Percentiles rank a stretch among this genome's conserved stretches.
phyloP scores from a whole-genome alignment of 1,284 basidiomycete genomes.

The Flammula alnicola region DNA sequence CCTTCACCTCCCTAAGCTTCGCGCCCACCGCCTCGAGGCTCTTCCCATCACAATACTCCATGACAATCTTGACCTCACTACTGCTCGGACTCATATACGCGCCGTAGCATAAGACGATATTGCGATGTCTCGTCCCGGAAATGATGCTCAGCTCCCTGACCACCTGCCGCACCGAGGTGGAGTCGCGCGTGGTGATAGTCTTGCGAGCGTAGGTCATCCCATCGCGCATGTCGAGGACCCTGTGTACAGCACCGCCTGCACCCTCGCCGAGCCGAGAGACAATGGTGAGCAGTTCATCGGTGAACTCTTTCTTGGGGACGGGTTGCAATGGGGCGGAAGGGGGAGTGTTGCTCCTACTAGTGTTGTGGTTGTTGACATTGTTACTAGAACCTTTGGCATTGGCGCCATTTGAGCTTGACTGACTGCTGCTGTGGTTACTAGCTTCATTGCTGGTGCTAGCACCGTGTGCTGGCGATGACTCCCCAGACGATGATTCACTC shows the following conservation, averaged over 20 bases:
- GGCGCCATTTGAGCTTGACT: background rate
- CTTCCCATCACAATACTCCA: slow-evolving; percentile 92
- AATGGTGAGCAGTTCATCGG: slow-evolving; percentile 74
- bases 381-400: slow-evolving; percentile 16
- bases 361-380: too few relatives aligned
- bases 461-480: too few relatives aligned
- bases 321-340: slow-evolving; percentile 25
- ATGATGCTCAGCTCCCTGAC: slow-evolving; percentile 92
- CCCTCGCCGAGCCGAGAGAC: slow-evolving; percentile 87
- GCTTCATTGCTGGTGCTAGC: too few relatives aligned
- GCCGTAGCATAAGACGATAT: slow-evolving; percentile 93
- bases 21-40: slow-evolving; percentile 87
- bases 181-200: slow-evolving; percentile 91
- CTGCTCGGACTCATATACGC: slow-evolving; percentile 95
- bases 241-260: slow-evolving; percentile 94
- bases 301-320: slow-evolving; percentile 35
- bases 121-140: slow-evolving; percentile 80
- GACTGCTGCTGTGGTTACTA: too few relatives aligned
- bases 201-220: slow-evolving; percentile 90
- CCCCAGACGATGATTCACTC: too few relatives aligned
- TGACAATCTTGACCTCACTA: slow-evolving; percentile 93
- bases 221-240: slow-evolving; percentile 81
- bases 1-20: slow-evolving; percentile 80
- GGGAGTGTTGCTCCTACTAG: slow-evolving; percentile 32
- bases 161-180: slow-evolving; percentile 86